Evolutionary conservation across 495 filamentous ascomycete species (phyloP).

Genomic region (Penicilliopsis zonata): DNA sequence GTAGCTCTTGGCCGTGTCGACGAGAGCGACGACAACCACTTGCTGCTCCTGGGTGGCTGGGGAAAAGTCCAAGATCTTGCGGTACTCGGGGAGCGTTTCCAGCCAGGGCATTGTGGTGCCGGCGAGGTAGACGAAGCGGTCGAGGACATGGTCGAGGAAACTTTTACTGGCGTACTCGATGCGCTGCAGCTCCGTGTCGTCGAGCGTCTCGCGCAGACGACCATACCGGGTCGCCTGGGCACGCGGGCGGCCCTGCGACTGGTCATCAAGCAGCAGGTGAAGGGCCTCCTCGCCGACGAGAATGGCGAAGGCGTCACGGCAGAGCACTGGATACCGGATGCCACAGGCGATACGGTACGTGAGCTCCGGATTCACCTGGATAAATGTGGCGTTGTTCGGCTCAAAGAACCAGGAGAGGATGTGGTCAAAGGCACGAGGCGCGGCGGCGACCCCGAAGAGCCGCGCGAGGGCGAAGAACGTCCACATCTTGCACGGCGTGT

Average conservation of each 20-base stretch:
- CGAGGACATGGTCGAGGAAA: constrained; percentile 24
- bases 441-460: constrained; percentile 36
- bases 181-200: constrained; percentile 32
- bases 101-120: constrained; percentile 33
- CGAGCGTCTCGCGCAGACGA: constrained; percentile 20
- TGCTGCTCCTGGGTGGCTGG: constrained; percentile 1
- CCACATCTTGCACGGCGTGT: constrained; percentile 54
- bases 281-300: constrained; percentile 36
- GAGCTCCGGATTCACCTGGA: constrained; percentile 36
- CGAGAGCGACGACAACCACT: constrained; percentile 6
- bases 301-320: constrained; percentile 32
- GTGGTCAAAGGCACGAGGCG: constrained; percentile 18
- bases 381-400: constrained; percentile 25
- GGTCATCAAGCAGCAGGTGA: constrained; percentile 13
- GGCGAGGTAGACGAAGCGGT: constrained; percentile 20
- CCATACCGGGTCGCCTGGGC: constrained; percentile 12
- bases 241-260: constrained; percentile 1
- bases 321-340: constrained; percentile 24
- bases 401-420: constrained; percentile 37
- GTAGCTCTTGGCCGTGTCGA: constrained; percentile 14
- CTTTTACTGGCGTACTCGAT: constrained; percentile 39
- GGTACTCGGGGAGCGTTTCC: constrained; percentile 13
- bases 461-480: constrained; percentile 49
- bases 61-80: constrained; percentile 10
- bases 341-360: constrained; percentile 32